phyloP scores from a whole-genome alignment of 208 protist species.

The Naegleria fowleri region DNA sequence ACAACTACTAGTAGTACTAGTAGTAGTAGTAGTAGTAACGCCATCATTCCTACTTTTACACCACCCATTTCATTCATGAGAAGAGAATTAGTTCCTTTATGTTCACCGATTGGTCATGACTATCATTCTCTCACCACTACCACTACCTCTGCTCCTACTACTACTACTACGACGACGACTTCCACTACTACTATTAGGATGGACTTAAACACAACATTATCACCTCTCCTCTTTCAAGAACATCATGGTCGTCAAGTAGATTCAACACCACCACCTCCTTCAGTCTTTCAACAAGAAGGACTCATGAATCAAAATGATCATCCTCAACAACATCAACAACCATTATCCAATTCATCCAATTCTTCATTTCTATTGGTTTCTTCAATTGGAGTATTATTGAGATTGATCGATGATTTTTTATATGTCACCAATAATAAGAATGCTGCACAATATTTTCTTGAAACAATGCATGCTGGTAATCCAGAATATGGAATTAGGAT shows the following conservation, averaged over 20 bases:
- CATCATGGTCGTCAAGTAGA: neutral
- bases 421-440: neutral
- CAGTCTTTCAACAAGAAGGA: neutral
- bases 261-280: neutral
- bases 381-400: neutral
- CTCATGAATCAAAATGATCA: too few relatives aligned
- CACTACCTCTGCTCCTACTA: neutral
- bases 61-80: too few relatives aligned
- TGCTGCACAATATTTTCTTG: neutral
- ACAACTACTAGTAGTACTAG: too few relatives aligned
- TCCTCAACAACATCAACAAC: neutral
- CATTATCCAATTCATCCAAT: neutral
- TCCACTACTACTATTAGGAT: too few relatives aligned
- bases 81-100: too few relatives aligned
- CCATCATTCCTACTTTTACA: too few relatives aligned
- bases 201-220: too few relatives aligned
- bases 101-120: too few relatives aligned
- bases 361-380: neutral
- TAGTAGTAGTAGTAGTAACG: too few relatives aligned
- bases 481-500: neutral
- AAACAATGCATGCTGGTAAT: neutral
- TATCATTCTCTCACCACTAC: neutral
- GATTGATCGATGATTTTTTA: constrained; percentile 25
- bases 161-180: neutral
- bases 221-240: too few relatives aligned